Evolutionary conservation across 2,329 filamentous ascomycete genomes (phyloP), one percentile per base, ranked within the genome.

Genomic region (Diaporthe sp.): DNA sequence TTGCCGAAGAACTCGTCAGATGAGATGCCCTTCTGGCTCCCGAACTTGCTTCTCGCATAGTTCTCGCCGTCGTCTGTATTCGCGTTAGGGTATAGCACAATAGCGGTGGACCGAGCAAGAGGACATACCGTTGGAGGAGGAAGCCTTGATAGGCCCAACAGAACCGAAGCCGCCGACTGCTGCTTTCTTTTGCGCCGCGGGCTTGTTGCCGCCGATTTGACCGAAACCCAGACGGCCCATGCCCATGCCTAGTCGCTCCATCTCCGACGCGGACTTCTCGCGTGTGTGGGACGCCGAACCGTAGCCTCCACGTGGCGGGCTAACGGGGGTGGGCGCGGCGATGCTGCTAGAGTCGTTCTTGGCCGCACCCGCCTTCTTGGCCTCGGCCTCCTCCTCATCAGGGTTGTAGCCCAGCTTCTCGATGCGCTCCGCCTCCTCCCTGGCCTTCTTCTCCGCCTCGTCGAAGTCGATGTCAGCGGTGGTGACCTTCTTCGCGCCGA

Each of bases 1-100:
- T 97, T 96, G 80, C 96, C 95, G 82, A 99, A 99, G 88, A 97
- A 99, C 82, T 99, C 97, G 83, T 99, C 97, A 0, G 96, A 98
- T 0, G 95, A 98, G 78, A 99, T 99, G 79, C 94, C 94, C 88
- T 98, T 98, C 83, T 99, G 97, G 56, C 85, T 85, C 75, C 96
- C 96, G 80, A 99, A 99, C 84, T 98, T 98, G 81, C 90, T 87
- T 79, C 94, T 94, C 8, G 96, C 95, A 81, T 94, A 97, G 80
- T 91, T 92, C 80, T 98, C 92, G 71, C 93, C 92, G 73, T 98
- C 95, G 76, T 91, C 91, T 92, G 74, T 32, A 47, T 56, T 6
- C 13, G 15, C 35, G 70, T 84, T 77, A 84, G 79, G 72, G 77
- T 51, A 4, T 19, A 35, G 30, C 68, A 66, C 73, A 37, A 32